Conservation (phyloP, 179 eudicot species). For the Spinacia oleracea region DNA sequence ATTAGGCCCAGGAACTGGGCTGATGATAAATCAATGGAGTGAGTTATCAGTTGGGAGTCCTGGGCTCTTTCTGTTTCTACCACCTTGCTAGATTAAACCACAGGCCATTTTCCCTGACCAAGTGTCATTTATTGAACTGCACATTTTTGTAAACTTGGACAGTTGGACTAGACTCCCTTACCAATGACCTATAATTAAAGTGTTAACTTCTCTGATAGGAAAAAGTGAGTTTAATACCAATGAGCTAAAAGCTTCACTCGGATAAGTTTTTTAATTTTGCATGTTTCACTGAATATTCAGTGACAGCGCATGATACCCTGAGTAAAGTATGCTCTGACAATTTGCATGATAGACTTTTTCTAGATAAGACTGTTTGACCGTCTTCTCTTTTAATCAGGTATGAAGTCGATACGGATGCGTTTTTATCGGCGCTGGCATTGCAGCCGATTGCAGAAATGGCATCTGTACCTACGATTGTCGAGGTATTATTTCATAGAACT, state of each 20-base stretch:
- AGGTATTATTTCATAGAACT: conserved; percentile 47
- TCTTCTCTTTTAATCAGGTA: conserved; percentile 47
- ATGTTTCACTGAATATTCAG: neutral
- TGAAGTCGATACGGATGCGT: conserved; percentile 96
- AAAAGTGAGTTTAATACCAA: neutral
- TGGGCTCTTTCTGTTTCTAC: neutral
- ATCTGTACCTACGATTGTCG: conserved; percentile 84
- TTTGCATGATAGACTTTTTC: neutral
- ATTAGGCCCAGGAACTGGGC: neutral
- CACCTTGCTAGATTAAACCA: neutral
- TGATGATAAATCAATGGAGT: neutral
- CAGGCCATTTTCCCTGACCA: neutral
- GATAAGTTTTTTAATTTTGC: neutral
- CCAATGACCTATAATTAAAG: neutral
- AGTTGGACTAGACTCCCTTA: too few species aligned
- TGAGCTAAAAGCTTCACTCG: neutral
- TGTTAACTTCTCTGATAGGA: neutral
- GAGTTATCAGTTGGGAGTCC: neutral
- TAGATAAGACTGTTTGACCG: conserved; percentile 6
- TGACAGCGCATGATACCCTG: neutral
- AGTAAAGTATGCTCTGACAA: neutral
- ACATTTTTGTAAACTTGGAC: neutral
- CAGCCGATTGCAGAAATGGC: conserved; percentile 74
- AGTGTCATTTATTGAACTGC: neutral
- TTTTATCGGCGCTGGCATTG: conserved; percentile 89